phyloP scores from a whole-genome alignment of 163 green algal genomes.

The Coccomyxa subellipsoidea region DNA sequence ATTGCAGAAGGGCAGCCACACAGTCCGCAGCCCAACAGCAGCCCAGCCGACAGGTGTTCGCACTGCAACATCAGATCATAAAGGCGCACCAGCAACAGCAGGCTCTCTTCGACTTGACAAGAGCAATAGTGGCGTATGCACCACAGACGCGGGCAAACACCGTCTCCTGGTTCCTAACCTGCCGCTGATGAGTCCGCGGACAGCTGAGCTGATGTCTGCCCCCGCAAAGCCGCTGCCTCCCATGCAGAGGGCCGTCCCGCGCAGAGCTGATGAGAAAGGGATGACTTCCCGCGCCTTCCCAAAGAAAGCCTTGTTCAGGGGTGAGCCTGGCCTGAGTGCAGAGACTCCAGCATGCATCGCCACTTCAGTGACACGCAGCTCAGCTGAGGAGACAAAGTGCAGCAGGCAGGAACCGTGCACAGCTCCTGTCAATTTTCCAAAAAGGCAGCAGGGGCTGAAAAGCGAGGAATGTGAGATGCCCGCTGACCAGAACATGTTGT shows the following conservation, averaged over 20 bases:
- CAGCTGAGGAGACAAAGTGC: not conserved
- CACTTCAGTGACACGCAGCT: not conserved
- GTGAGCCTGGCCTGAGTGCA: not conserved
- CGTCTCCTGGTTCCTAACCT: not conserved
- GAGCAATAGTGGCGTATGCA: no score
- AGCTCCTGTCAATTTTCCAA: not conserved
- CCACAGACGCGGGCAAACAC: no score
- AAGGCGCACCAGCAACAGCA: no score
- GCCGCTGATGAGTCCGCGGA: not conserved
- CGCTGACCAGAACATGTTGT: not conserved
- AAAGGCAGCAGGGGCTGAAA: not conserved
- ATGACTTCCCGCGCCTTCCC: not conserved
- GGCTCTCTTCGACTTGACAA: no score
- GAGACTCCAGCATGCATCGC: not conserved
- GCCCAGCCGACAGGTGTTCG: no score
- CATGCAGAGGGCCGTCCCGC: not conserved
- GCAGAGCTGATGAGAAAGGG: not conserved
- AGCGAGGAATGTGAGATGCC: not conserved
- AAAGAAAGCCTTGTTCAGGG: not conserved
- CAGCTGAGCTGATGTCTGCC: not conserved
- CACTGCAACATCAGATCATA: no score
- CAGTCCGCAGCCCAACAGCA: no score
- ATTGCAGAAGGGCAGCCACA: no score
- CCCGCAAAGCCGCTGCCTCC: not conserved
- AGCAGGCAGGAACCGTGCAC: not conserved